Percentiles rank a stretch among this genome's conserved stretches.
These are phyloP conservation scores for Lipomyces japonicus DNA, from an alignment of 805 yeast genomes.

Conservation along the genomic window DNA sequence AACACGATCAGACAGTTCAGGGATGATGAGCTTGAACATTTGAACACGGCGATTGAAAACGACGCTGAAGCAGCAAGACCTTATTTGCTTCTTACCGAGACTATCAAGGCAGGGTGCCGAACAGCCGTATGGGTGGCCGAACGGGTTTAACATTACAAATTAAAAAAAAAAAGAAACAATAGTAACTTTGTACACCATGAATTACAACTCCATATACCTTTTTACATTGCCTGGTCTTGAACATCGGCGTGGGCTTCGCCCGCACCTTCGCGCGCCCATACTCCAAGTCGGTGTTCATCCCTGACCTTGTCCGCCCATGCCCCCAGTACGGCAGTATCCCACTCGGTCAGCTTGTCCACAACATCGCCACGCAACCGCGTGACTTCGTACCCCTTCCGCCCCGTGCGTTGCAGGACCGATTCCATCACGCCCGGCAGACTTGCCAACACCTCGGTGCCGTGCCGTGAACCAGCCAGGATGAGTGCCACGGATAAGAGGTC, in stretches of 20 bases:
- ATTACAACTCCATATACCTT: background rate
- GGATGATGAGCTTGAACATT: conserved; percentile 44
- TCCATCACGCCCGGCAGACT: conserved; percentile 29
- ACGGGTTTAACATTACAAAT: conserved; percentile 48
- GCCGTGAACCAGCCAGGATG: conserved; percentile 17
- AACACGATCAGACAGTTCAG: background rate
- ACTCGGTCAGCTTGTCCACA: conserved; percentile 17
- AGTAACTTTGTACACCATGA: background rate
- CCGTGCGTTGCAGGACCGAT: conserved; percentile 14
- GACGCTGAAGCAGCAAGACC: conserved; percentile 94
- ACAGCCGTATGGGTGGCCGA: conserved; percentile 93
- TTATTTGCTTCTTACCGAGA: conserved; percentile 81
- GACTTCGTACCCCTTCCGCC: conserved; percentile 16
- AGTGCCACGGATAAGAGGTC: conserved; percentile 14
- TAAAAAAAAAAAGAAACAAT: background rate
- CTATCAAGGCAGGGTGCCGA: conserved; percentile 74
- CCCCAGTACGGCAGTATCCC: conserved; percentile 15
- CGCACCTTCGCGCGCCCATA: conserved; percentile 17
- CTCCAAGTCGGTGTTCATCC: conserved; percentile 17
- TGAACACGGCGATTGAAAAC: conserved; percentile 86
- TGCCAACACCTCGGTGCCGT: conserved; percentile 18
- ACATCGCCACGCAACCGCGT: conserved; percentile 23
- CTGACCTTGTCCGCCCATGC: conserved; percentile 21
- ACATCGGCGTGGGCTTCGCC: conserved; percentile 21
- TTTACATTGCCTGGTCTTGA: conserved; percentile 18